Conservation (phyloP, 2,329 filamentous ascomycete species). For the Diaporthe batatas region DNA sequence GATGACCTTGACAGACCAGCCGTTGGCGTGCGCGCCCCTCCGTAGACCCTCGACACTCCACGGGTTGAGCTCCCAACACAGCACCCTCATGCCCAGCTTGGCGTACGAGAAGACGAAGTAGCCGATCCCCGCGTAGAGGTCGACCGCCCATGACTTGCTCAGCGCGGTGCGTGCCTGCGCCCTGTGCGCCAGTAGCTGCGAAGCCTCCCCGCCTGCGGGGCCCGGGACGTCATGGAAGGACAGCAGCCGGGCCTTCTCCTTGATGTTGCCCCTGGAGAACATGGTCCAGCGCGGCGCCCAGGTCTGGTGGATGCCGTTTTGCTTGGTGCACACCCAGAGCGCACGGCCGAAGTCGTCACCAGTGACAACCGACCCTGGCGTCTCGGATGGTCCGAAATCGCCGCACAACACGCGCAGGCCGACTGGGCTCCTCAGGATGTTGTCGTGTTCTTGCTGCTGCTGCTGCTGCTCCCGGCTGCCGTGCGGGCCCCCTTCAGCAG, state of each 20-base stretch:
- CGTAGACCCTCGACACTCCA: slow-evolving; percentile 88
- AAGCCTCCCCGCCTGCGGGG: neutral
- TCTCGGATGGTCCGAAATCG: slow-evolving; percentile 73
- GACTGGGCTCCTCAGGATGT: slow-evolving; percentile 80
- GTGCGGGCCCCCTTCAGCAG: neutral
- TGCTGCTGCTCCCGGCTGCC: slow-evolving; percentile 35
- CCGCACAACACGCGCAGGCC: slow-evolving; percentile 79
- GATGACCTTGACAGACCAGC: slow-evolving; percentile 73
- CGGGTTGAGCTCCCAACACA: slow-evolving; percentile 92
- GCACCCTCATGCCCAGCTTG: slow-evolving; percentile 76
- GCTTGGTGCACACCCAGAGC: slow-evolving; percentile 83
- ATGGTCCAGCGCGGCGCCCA: slow-evolving; percentile 95
- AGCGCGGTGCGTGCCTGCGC: slow-evolving; percentile 39
- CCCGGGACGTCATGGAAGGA: slow-evolving; percentile 55
- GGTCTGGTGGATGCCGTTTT: slow-evolving; percentile 84
- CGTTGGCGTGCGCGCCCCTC: slow-evolving; percentile 78
- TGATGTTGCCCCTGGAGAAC: slow-evolving; percentile 93
- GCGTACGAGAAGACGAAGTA: slow-evolving; percentile 93
- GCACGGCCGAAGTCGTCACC: slow-evolving; percentile 72
- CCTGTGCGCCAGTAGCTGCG: slow-evolving; percentile 8
- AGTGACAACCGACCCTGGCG: slow-evolving; percentile 47
- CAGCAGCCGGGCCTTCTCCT: slow-evolving; percentile 85
- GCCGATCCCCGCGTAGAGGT: slow-evolving; percentile 93
- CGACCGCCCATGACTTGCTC: slow-evolving; percentile 70
- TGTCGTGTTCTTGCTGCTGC: slow-evolving; percentile 60